Base-by-base conservation (phyloP, 2,329 filamentous ascomycete species). In the Xenoacremonium recifei region DNA sequence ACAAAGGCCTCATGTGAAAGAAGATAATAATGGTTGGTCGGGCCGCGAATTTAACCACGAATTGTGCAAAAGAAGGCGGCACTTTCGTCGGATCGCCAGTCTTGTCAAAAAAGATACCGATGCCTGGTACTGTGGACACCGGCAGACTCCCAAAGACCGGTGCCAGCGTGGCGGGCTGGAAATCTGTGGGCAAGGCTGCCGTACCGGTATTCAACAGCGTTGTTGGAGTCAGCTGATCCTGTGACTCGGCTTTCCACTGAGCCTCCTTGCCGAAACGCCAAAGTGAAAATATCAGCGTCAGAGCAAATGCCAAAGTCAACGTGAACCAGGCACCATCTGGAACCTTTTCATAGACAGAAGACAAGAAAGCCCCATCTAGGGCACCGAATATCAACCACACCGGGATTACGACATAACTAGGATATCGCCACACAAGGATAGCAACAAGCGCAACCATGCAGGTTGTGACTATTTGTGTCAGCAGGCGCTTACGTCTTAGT, bases 261-360 rank as follows among this genome's bases (percentile, higher is more conserved):
- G 79, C 74, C 57, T 89, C 84, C 60, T 90, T 89, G 13, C 86
- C 86, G 48, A 80, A 90, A n/a, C 85, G 77, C 86, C 86, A 90
- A 11, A 89, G 72, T 2, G 87, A 70, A 54, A 89, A 85, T 20
- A 88, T 62, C 31, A 63, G 66, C 0, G 82, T 75, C 2, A 89
- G 72, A 6, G 85, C 64, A 2, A 70, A 66, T 0, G 84, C 73
- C 3, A 89, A 70, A 0, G 79, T 68, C 2, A 89, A 66, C 0
- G 86, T 89, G 55, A 90, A 87, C 86, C 86, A 90, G 1, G 84
- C 86, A 1, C 86, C 86, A 4, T 82, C 72, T 0, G 85, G 85
- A 0, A 89, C 81, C 57, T 90, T 89, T 25, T 70, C 80, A 0
- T 89, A 68, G 0, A 82, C 77, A 0, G 85, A 78, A 0, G 83